Conservation (phyloP, 768 basidiomycete genomes). For the Royoungia palumana region DNA sequence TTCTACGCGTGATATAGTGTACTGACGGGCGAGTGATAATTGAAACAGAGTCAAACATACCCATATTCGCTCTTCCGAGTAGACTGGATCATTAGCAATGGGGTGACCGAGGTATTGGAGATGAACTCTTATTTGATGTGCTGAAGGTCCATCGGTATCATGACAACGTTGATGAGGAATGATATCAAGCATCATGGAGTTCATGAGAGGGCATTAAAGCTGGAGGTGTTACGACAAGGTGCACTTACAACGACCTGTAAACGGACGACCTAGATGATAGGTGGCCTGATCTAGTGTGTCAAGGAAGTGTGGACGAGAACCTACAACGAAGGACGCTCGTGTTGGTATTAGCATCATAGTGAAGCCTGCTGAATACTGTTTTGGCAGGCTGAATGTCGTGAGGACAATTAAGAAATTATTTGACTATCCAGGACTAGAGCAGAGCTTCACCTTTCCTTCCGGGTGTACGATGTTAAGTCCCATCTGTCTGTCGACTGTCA, state of each 20-base stretch:
- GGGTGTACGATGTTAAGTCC: conserved; percentile 95
- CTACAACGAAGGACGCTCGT: conserved; percentile 86
- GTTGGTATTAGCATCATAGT: conserved; percentile 75
- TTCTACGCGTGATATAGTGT: background rate
- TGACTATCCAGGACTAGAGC: background rate
- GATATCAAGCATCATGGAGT: background rate
- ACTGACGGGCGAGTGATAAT: background rate
- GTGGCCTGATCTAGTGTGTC: conserved; percentile 2
- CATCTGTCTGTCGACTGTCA: conserved; percentile 95
- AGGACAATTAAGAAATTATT: background rate
- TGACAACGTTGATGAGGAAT: conserved; percentile 4
- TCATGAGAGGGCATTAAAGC: background rate
- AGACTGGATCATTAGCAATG: conserved; percentile 94
- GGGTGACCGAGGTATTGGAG: conserved; percentile 92
- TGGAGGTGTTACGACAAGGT: background rate
- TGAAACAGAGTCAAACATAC: conserved; percentile 34
- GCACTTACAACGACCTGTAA: conserved; percentile 87
- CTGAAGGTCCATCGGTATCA: conserved; percentile 36
- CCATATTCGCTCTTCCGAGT: conserved; percentile 79
- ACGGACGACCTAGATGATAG: conserved; percentile 60
- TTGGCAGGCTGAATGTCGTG: conserved; percentile 60
- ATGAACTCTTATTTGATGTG: conserved; percentile 97
- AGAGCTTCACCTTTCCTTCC: conserved; percentile 72
- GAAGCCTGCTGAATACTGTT: conserved; percentile 81
- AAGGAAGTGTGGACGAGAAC: background rate